Evolutionary conservation across 371 early-diverging fungal genomes (phyloP).

Genomic region (Mucor racemosus): DNA sequence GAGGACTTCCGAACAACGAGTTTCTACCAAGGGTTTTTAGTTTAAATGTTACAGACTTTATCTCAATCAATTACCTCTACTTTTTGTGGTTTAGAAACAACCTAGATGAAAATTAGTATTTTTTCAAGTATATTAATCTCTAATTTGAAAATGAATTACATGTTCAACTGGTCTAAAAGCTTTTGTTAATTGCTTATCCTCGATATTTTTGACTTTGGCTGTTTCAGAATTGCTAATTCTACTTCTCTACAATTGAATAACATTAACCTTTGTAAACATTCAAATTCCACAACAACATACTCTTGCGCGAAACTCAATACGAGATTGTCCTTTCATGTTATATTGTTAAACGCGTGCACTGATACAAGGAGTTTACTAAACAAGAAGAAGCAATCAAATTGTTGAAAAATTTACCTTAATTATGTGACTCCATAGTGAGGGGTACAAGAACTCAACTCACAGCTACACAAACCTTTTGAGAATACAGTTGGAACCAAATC

Average conservation of each 20-base stretch:
- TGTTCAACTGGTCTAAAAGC: constrained; percentile 4
- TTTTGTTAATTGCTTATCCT: background rate
- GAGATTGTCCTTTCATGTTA: constrained; percentile 13
- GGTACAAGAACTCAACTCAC: too few species aligned
- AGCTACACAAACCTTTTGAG: too few species aligned
- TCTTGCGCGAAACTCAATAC: constrained; percentile 17
- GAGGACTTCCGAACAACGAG: background rate
- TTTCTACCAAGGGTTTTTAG: background rate
- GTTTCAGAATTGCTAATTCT: background rate
- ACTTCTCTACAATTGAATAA: background rate
- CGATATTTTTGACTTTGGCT: background rate
- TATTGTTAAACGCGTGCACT: background rate
- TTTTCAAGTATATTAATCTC: background rate
- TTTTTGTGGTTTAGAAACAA: constrained; percentile 7
- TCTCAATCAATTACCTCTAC: background rate
- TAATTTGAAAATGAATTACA: background rate
- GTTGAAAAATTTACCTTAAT: too few species aligned
- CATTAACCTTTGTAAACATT: background rate
- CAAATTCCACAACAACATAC: background rate
- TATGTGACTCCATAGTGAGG: too few species aligned
- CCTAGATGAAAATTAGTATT: background rate
- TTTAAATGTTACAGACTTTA: too few species aligned
- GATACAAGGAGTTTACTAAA: too few species aligned
- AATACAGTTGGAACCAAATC: too few species aligned
- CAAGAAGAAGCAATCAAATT: too few species aligned